Percentiles rank a stretch among this genome's conserved stretches.
Conservation (phyloP, 768 basidiomycete species). For the Imleria badia region DNA sequence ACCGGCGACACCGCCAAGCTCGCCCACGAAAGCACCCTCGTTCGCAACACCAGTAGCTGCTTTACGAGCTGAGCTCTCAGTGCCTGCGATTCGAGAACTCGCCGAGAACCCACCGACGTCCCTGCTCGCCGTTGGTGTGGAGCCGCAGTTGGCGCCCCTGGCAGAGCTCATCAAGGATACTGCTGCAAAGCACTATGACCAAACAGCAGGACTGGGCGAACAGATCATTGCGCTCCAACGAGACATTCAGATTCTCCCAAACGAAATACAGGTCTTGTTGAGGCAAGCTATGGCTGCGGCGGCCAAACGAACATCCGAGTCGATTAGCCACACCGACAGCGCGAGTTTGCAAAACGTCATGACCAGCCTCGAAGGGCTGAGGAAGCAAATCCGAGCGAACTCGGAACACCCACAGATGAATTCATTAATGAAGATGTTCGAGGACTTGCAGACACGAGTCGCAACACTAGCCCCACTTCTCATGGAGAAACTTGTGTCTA, state of each 20-base stretch:
- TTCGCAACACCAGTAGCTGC: not conserved
- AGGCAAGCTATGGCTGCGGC: slow-evolving; percentile 1
- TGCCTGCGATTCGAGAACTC: slow-evolving; percentile 20
- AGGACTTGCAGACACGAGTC: slow-evolving; percentile 41
- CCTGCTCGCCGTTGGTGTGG: slow-evolving; percentile 6
- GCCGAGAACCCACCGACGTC: slow-evolving; percentile 16
- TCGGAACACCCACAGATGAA: slow-evolving; percentile 14
- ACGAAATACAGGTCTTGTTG: slow-evolving; percentile 24
- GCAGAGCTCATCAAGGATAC: slow-evolving; percentile 35
- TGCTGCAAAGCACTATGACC: slow-evolving; percentile 37
- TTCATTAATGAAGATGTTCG: slow-evolving; percentile 35
- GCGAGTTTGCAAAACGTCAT: slow-evolving; percentile 8
- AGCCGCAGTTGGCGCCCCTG: slow-evolving; percentile 25
- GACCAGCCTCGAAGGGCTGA: slow-evolving; percentile 19
- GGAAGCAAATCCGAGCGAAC: slow-evolving; percentile 8
- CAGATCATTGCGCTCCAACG: slow-evolving; percentile 34
- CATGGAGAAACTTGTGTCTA: slow-evolving; percentile 31
- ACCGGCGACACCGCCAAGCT: slow-evolving; percentile 13
- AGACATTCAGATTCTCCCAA: slow-evolving; percentile 30
- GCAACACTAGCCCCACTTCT: slow-evolving; percentile 38
- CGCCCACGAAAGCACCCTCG: slow-evolving; percentile 2
- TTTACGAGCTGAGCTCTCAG: slow-evolving; percentile 19
- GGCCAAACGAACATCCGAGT: not conserved
- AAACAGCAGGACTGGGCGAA: slow-evolving; percentile 33
- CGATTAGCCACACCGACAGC: not conserved